Conservation (phyloP, 495 filamentous ascomycete genomes). For the Baudoinia panamericana region DNA sequence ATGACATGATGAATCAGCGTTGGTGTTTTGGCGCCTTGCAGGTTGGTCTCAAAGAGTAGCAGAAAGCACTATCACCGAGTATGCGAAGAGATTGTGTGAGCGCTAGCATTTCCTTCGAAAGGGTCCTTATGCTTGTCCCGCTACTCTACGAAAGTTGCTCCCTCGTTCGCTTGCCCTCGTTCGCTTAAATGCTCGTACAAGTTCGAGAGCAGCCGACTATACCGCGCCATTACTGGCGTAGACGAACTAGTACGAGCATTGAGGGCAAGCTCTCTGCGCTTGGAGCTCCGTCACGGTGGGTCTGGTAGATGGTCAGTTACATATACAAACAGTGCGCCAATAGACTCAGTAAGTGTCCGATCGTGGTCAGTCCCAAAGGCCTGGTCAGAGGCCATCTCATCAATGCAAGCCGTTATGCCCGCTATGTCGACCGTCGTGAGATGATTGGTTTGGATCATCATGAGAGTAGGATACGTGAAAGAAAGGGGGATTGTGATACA, state of each 20-base stretch:
- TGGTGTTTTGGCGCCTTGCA: neutral
- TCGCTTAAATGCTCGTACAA: no score
- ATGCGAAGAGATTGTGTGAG: no score
- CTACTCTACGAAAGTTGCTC: no score
- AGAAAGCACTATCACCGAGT: no score
- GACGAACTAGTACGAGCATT: no score
- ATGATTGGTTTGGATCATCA: constrained; percentile 57
- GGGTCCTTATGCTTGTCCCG: no score
- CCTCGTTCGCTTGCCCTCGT: no score
- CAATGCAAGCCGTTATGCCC: constrained; percentile 36
- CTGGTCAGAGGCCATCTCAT: constrained; percentile 24
- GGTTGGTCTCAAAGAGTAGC: no score
- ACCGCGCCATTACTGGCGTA: no score
- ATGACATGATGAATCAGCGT: neutral
- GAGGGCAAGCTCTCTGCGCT: no score
- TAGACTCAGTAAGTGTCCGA: neutral
- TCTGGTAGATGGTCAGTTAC: neutral
- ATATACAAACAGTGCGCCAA: neutral
- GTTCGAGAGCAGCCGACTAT: no score
- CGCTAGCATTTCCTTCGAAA: no score
- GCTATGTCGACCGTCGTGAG: constrained; percentile 99
- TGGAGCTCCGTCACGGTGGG: neutral
- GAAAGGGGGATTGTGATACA: constrained; percentile 26
- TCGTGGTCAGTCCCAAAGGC: constrained; percentile 10
- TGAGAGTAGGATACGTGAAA: constrained; percentile 44